Percentiles rank a stretch among this genome's conserved stretches.
These are phyloP conservation scores for Fusarium sp. DNA, from an alignment of 2,329 filamentous ascomycete genomes.

Conservation along the genomic window DNA sequence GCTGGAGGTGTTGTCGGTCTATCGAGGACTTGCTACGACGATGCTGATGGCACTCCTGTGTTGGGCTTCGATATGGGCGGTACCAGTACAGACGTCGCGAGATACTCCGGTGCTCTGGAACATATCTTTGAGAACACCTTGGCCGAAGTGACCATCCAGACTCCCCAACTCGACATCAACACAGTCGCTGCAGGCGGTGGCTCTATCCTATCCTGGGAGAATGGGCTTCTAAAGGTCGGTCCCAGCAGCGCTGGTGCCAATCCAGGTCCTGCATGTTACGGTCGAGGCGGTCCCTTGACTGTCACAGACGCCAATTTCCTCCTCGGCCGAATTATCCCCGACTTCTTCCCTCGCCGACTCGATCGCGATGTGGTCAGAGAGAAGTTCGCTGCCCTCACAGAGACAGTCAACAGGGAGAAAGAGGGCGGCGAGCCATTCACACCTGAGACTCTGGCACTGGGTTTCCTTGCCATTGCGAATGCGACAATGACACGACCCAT, in stretches of 20 bases:
- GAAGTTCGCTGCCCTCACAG: conserved; percentile 57
- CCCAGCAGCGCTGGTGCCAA: conserved; percentile 79
- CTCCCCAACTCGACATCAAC: conserved; percentile 79
- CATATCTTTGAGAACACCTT: conserved; percentile 80
- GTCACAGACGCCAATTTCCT: conserved; percentile 80
- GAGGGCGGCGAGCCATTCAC: conserved; percentile 36
- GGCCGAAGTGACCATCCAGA: conserved; percentile 77
- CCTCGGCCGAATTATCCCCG: conserved; percentile 69
- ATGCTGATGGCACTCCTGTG: conserved; percentile 40
- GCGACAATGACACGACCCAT: conserved; percentile 82
- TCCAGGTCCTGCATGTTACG: conserved; percentile 78
- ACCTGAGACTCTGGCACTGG: conserved; percentile 63
- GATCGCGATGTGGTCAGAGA: conserved; percentile 54
- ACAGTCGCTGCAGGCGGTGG: conserved; percentile 70
- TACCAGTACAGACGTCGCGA: conserved; percentile 77
- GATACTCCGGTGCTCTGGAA: conserved; percentile 76
- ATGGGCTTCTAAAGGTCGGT: conserved; percentile 77
- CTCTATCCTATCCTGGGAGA: conserved; percentile 71
- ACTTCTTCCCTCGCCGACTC: conserved; percentile 68
- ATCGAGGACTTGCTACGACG: conserved; percentile 44
- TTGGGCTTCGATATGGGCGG: conserved; percentile 59
- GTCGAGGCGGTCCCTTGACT: conserved; percentile 76
- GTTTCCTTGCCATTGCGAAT: conserved; percentile 80
- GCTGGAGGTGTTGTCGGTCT: conserved; percentile 46
- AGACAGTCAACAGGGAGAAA: conserved; percentile 41